phyloP scores from a whole-genome alignment of 208 protist genomes.

The Acanthamoeba triangularis region DNA sequence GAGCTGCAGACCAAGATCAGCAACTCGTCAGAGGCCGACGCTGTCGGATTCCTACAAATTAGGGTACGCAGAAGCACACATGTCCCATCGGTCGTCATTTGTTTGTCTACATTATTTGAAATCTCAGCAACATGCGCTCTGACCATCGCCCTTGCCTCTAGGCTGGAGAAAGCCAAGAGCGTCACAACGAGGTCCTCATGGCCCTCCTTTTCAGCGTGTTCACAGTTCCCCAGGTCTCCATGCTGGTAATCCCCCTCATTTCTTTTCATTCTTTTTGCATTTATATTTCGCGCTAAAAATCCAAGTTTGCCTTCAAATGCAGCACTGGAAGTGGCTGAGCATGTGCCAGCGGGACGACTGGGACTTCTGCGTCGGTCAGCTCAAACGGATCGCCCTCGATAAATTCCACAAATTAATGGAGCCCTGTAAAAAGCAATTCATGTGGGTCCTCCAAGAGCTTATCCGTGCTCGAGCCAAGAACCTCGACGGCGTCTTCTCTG shows the following conservation, averaged over 20 bases:
- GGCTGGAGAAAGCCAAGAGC: conserved; percentile 50
- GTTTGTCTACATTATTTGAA: conserved; percentile 1
- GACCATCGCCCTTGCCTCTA: neutral
- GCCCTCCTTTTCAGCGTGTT: conserved; percentile 82
- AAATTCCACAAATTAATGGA: conserved; percentile 87
- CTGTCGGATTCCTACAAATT: conserved; percentile 39
- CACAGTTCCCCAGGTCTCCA: neutral
- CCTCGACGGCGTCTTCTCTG: conserved; percentile 75
- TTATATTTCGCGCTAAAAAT: neutral
- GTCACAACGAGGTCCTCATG: conserved; percentile 79
- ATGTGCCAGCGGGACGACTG: conserved; percentile 76
- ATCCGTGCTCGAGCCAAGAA: conserved; percentile 77
- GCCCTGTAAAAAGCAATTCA: conserved; percentile 77
- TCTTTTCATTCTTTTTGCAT: neutral
- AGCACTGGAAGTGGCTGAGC: conserved; percentile 78
- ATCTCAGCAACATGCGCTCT: neutral
- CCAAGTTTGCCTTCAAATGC: neutral
- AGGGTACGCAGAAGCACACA: neutral
- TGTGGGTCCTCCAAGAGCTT: conserved; percentile 87
- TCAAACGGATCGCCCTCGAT: conserved; percentile 81
- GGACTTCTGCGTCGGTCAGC: conserved; percentile 50
- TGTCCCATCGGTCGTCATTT: neutral
- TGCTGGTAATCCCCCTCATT: neutral
- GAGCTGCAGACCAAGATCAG: conserved; percentile 23
- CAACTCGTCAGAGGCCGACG: conserved; percentile 42